Conservation (phyloP, 1,284 basidiomycete species). For the Somion occarium region DNA sequence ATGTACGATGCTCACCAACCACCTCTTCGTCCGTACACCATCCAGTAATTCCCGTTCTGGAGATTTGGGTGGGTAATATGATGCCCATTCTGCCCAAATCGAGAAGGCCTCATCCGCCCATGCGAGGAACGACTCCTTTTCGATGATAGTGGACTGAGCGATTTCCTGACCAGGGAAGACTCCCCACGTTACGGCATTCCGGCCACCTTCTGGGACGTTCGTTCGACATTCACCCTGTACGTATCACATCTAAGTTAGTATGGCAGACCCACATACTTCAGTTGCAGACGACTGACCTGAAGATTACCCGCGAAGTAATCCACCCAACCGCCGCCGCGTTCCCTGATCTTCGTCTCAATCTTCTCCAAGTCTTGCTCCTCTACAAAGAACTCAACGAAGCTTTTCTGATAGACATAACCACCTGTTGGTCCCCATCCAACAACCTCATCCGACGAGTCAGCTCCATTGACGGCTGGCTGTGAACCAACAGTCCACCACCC, state of each 20-base stretch:
- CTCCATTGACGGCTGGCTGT: conserved; percentile 90
- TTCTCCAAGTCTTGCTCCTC: conserved; percentile 55
- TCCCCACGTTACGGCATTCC: conserved; percentile 99
- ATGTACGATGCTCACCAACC: conserved; percentile 93
- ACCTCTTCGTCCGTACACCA: conserved; percentile 65
- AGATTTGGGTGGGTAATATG: conserved; percentile 78
- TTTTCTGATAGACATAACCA: conserved; percentile 96
- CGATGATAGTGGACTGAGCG: conserved; percentile 96
- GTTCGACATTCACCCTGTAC: conserved; percentile 75
- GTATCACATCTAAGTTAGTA: not conserved
- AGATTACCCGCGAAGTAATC: conserved; percentile 86
- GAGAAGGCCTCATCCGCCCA: conserved; percentile 99
- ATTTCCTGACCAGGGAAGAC: conserved; percentile 97
- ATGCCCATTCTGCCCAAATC: conserved; percentile 95
- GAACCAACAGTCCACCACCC: conserved; percentile 97
- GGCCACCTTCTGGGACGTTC: conserved; percentile 75
- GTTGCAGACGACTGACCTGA: conserved; percentile 42
- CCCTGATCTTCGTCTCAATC: conserved; percentile 57
- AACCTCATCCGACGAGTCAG: conserved; percentile 64
- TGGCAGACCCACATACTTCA: not conserved
- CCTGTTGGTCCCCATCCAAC: conserved; percentile 92
- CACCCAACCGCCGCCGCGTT: conserved; percentile 59
- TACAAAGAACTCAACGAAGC: conserved; percentile 96
- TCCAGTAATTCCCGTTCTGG: conserved; percentile 74
- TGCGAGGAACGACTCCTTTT: conserved; percentile 84